phyloP scores from a whole-genome alignment of 768 basidiomycete species.

The Glaciozyma antarctica region DNA sequence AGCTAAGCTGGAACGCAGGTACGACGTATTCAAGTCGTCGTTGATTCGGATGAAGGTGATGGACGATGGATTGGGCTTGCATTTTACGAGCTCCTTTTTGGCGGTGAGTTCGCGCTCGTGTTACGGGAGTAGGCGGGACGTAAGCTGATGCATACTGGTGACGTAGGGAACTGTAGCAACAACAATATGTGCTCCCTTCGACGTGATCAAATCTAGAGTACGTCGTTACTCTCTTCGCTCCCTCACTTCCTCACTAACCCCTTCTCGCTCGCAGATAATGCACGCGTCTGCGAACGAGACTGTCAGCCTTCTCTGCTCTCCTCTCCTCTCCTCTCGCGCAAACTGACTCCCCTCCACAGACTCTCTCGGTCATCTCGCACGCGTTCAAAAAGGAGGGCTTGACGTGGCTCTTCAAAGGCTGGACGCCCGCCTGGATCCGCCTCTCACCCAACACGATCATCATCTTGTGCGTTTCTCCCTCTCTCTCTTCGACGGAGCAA shows the following conservation, averaged over 20 bases:
- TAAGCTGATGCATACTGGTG: too few relatives aligned
- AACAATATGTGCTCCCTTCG: too few relatives aligned
- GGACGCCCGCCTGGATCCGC: slow-evolving; percentile 34
- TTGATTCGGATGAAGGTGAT: slow-evolving; percentile 23
- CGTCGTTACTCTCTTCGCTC: too few relatives aligned
- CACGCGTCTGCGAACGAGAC: too few relatives aligned
- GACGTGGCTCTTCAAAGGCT: slow-evolving; percentile 32
- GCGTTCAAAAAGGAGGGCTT: slow-evolving; percentile 33
- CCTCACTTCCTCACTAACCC: too few relatives aligned
- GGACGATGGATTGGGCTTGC: slow-evolving; percentile 30
- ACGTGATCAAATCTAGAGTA: too few relatives aligned
- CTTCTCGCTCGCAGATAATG: too few relatives aligned
- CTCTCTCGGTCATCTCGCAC: slow-evolving; percentile 12
- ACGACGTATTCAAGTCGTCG: slow-evolving; percentile 34
- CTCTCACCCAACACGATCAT: slow-evolving; percentile 32
- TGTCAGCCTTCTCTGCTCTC: too few relatives aligned
- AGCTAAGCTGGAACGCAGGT: slow-evolving; percentile 8
- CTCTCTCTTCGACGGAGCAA: too few relatives aligned
- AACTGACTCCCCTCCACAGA: background rate
- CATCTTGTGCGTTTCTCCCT: slow-evolving; percentile 20
- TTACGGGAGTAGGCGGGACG: background rate
- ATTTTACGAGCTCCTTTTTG: slow-evolving; percentile 33
- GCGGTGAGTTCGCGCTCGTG: slow-evolving; percentile 19
- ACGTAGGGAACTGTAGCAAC: too few relatives aligned
- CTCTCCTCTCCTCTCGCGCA: background rate